A percentile compares a stretch with the other conserved stretches of the same genome.
These are phyloP conservation scores for Lonicera japonica DNA, from an alignment of 129 eudicot species.

Conservation along the genomic window DNA sequence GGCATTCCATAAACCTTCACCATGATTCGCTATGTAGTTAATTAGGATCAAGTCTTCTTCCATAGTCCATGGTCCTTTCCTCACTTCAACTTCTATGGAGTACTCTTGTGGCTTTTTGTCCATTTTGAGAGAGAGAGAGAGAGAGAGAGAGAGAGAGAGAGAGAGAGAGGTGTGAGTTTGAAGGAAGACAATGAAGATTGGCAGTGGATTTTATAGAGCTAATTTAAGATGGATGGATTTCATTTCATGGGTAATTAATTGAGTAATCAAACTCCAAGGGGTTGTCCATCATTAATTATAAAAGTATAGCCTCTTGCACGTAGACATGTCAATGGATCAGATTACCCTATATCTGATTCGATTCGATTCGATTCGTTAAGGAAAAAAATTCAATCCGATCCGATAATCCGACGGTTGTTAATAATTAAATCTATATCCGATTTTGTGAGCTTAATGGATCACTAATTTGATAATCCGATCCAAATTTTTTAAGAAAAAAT, in stretches of 20 bases:
- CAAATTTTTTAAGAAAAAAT: too few relatives aligned
- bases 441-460: too few relatives aligned
- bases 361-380: too few relatives aligned
- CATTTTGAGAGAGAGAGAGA: slow-evolving; percentile 39
- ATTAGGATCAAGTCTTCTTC: slow-evolving; percentile 96
- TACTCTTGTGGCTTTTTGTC: slow-evolving; percentile 47
- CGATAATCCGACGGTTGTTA: too few relatives aligned
- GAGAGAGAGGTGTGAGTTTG: not conserved
- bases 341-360: too few relatives aligned
- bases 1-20: slow-evolving; percentile 98
- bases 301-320: too few relatives aligned
- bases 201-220: not conserved
- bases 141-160: slow-evolving; percentile 8
- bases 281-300: too few relatives aligned
- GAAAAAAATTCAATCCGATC: too few relatives aligned
- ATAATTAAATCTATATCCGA: too few relatives aligned
- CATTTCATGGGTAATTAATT: not conserved
- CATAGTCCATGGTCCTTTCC: slow-evolving; percentile 99
- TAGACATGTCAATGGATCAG: too few relatives aligned
- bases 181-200: slow-evolving; percentile 3
- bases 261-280: not conserved
- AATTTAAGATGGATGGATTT: not conserved
- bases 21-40: slow-evolving; percentile 93
- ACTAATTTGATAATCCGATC: too few relatives aligned
- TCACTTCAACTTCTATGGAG: slow-evolving; percentile 70